These are phyloP conservation scores for Cocos nucifera DNA, from an alignment of 176 grass and related monocot genomes.

Conservation along the genomic window DNA sequence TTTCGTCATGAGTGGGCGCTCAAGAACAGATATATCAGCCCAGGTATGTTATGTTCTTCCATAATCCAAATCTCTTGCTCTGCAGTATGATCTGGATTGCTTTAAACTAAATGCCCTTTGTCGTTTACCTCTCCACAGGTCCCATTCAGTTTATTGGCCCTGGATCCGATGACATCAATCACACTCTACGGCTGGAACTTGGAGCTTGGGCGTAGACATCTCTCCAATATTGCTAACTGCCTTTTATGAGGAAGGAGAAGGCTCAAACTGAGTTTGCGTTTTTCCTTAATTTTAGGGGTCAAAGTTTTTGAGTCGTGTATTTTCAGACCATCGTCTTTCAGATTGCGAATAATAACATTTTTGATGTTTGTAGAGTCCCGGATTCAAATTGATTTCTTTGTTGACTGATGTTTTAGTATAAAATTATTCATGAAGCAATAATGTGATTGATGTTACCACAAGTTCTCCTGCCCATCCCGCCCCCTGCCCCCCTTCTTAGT, in stretches of 20 bases:
- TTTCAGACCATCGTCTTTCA: too few species aligned
- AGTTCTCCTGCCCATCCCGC: too few species aligned
- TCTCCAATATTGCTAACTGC: too few species aligned
- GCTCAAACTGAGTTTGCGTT: not conserved
- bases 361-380: too few species aligned
- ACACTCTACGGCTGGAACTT: constrained; percentile 84
- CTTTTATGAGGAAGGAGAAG: not conserved
- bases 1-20: constrained; percentile 80
- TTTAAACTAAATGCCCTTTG: not conserved
- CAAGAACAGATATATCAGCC: constrained; percentile 92
- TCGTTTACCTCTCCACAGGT: constrained; percentile 20
- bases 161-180: constrained; percentile 65
- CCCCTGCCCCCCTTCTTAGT: too few species aligned
- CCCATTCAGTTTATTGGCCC: constrained; percentile 89
- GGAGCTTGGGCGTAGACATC: constrained; percentile 40
- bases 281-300: not conserved
- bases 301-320: too few species aligned
- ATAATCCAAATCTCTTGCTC: not conserved
- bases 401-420: too few species aligned
- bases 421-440: too few species aligned
- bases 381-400: too few species aligned
- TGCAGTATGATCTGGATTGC: not conserved
- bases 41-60: constrained; percentile 34
- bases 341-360: too few species aligned
- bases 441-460: too few species aligned